Evolutionary conservation across 805 yeast species (phyloP), one percentile per base, ranked within the genome.

Genomic region (Huiozyma naganishii): DNA sequence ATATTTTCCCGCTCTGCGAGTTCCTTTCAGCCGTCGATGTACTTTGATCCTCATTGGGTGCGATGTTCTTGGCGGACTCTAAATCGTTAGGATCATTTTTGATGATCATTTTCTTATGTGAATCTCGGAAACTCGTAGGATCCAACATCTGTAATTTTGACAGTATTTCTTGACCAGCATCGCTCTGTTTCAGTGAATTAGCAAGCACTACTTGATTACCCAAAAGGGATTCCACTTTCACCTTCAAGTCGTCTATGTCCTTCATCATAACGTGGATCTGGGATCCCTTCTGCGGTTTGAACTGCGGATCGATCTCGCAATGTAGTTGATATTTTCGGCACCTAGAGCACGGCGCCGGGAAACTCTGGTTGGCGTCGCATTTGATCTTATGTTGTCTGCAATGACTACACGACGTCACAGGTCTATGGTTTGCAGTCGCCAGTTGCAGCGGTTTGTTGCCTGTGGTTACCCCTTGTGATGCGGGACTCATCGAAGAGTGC

Each of bases 331-430:
- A 82, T 56, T 83, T 72, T 42, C 77, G 80, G 65, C 97, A 89
- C 47, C 95, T 65, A 12, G 82, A 74, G 61, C 97, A 89, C 0
- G 95, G 83, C 6, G 70, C 68, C 0, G 96, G 96, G 51, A 74
- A 83, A 49, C 80, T 77, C 23, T 83, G 89, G 3, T 86, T 75
- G 1, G 97, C 97, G 58, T 89, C 86, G 64, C 97, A 89, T 58
- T 83, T 83, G 61, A 89, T 87, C 63, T 89, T 89, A 61, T 88
- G 96, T 59, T 89, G 96, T 41, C 97, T 76, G 58, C 97, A 89
- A 59, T 87, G 92, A 0, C 95, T 85, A 59, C 97, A 89, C 3
- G 95, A 83, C 0, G 95, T 86, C 1, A 88, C 94, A 0, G 95
- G 95, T 44, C 96, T 67, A 55, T 84, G 90, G 1, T 81, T 49